phyloP scores from a whole-genome alignment of 345 rosid species.

The Garcia nutans region DNA sequence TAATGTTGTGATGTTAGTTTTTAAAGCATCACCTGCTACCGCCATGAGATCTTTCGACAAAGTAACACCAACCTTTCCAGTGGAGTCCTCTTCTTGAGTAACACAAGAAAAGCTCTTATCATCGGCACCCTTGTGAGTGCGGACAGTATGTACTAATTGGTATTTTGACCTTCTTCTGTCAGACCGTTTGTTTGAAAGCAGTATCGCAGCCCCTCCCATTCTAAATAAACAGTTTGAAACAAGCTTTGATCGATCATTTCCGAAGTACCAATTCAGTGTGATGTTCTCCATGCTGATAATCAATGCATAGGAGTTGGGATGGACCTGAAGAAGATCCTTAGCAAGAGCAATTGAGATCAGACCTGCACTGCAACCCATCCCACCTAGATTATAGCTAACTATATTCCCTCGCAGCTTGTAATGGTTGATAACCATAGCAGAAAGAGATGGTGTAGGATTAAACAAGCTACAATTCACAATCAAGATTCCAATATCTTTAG shows the following conservation, averaged over 20 bases:
- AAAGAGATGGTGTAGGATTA: slow-evolving; percentile 25
- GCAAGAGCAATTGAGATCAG: slow-evolving; percentile 23
- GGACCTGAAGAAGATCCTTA: slow-evolving; percentile 27
- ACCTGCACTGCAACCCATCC: slow-evolving; percentile 29
- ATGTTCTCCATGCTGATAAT: slow-evolving; percentile 27
- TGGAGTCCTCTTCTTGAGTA: slow-evolving; percentile 50
- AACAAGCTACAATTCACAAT: slow-evolving; percentile 26
- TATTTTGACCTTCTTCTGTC: slow-evolving; percentile 41
- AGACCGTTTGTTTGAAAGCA: slow-evolving; percentile 22
- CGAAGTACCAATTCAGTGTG: slow-evolving; percentile 26
- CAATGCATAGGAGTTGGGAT: slow-evolving; percentile 23
- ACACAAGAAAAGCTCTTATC: slow-evolving; percentile 52
- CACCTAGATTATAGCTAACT: slow-evolving; percentile 23
- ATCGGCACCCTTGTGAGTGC: slow-evolving; percentile 58
- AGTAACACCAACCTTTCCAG: slow-evolving; percentile 38
- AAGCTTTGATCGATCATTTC: slow-evolving; percentile 26
- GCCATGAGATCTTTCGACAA: slow-evolving; percentile 59
- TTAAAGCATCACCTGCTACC: slow-evolving; percentile 62
- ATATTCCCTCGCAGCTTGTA: slow-evolving; percentile 28
- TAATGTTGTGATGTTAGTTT: slow-evolving; percentile 60
- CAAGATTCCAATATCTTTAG: slow-evolving; percentile 27
- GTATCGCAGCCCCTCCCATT: slow-evolving; percentile 27
- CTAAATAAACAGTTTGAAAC: slow-evolving; percentile 24
- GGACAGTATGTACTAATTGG: slow-evolving; percentile 49
- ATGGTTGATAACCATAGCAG: slow-evolving; percentile 26